Percentiles rank a stretch among this genome's conserved stretches.
phyloP scores from a whole-genome alignment of 768 basidiomycete species.

The Fomitopsis pulvina region DNA sequence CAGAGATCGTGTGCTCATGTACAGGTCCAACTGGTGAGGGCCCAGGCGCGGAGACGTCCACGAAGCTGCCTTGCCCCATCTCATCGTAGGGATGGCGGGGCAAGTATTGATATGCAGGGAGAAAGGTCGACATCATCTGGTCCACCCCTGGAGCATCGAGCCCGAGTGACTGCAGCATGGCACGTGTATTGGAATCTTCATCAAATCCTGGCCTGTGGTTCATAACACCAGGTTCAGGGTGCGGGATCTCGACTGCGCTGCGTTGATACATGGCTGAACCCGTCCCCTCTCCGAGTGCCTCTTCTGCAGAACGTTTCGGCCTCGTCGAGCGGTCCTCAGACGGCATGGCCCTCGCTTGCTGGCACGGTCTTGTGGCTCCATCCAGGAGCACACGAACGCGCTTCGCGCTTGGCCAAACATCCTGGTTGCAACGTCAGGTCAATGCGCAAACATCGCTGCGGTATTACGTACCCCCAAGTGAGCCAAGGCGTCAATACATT shows the following conservation, averaged over 20 bases:
- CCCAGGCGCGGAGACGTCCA: background rate
- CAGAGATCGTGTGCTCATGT: constrained; percentile 2
- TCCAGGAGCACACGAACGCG: constrained; percentile 62
- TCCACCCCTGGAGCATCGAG: constrained; percentile 2
- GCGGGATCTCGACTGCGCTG: background rate
- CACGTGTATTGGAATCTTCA: constrained; percentile 2
- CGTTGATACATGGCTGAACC: constrained; percentile 9
- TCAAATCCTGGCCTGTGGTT: constrained; percentile 1
- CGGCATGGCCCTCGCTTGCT: constrained; percentile 17
- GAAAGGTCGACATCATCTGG: constrained; percentile 10
- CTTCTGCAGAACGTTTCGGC: constrained; percentile 19
- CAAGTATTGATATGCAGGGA: constrained; percentile 23
- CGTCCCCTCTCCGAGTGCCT: constrained; percentile 15
- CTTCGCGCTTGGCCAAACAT: constrained; percentile 65
- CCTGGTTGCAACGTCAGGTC: constrained; percentile 27
- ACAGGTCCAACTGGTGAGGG: background rate
- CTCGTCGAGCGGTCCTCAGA: constrained; percentile 4
- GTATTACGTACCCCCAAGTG: constrained; percentile 53
- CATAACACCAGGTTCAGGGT: background rate
- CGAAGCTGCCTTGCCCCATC: background rate
- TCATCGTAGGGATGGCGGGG: constrained; percentile 4
- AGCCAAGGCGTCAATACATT: constrained; percentile 55
- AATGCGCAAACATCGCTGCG: background rate
- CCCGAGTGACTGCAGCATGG: constrained; percentile 10
- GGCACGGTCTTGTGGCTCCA: constrained; percentile 54